These are phyloP conservation scores for Fusarium odoratissimum DNA, from an alignment of 2,329 filamentous ascomycete genomes.

Conservation along the genomic window DNA sequence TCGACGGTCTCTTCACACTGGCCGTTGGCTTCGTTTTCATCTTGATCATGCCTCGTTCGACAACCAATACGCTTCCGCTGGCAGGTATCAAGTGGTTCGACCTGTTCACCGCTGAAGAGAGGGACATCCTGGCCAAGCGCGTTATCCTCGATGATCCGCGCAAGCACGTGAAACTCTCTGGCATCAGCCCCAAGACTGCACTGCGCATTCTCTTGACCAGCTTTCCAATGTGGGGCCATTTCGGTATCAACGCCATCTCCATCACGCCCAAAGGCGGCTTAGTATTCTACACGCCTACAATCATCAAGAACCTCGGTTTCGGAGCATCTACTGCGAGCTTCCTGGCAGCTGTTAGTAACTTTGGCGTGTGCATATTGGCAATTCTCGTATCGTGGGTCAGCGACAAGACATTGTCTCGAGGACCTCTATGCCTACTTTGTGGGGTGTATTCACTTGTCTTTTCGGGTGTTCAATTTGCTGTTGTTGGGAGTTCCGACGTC, in stretches of 20 bases:
- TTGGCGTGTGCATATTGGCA: constrained; percentile 1
- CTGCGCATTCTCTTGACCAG: not conserved
- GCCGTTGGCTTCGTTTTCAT: not conserved
- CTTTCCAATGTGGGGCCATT: constrained; percentile 6
- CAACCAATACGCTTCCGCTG: not conserved
- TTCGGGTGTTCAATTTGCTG: not conserved
- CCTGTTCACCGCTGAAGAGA: not conserved
- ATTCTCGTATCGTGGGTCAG: not conserved
- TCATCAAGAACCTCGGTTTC: constrained; percentile 6
- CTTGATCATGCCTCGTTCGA: constrained; percentile 6
- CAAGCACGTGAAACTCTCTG: constrained; percentile 1
- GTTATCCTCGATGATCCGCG: constrained; percentile 9
- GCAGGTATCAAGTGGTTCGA: not conserved
- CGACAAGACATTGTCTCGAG: not conserved
- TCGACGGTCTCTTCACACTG: not conserved
- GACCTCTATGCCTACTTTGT: not conserved
- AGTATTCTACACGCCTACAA: constrained; percentile 2
- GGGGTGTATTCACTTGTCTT: constrained; percentile 1
- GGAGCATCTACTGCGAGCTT: constrained; percentile 8
- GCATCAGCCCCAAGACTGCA: not conserved
- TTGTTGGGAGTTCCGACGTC: not conserved
- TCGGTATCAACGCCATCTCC: not conserved
- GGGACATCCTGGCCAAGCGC: not conserved
- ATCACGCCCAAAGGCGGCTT: not conserved
- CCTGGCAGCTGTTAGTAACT: not conserved